phyloP scores from a whole-genome alignment of 1,284 basidiomycete species.

The Ustilago shanxiensis region DNA sequence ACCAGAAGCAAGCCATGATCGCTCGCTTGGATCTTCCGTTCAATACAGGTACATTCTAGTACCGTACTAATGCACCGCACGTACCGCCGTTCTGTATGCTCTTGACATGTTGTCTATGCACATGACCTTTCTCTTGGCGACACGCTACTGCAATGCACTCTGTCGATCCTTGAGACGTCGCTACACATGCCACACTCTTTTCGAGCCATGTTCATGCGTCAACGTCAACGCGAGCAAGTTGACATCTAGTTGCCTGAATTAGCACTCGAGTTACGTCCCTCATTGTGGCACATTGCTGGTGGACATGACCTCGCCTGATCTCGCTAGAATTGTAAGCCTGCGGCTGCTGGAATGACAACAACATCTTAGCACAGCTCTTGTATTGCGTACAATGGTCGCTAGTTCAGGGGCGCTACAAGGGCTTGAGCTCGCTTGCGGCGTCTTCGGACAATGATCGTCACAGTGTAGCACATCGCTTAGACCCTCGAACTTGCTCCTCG shows the following conservation, averaged over 20 bases:
- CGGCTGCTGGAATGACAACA: conserved; percentile 3
- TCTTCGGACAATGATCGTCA: neutral
- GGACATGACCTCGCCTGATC: neutral
- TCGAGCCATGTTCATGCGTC: conserved; percentile 5
- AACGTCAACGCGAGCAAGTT: neutral
- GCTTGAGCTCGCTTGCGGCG: neutral
- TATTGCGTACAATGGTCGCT: neutral
- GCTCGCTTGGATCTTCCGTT: conserved; percentile 3
- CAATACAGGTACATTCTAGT: too few relatives aligned
- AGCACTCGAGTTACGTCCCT: conserved; percentile 21
- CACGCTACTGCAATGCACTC: conserved; percentile 1
- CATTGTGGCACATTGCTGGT: conserved; percentile 16
- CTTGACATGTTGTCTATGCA: neutral
- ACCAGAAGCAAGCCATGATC: neutral
- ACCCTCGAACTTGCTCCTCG: neutral
- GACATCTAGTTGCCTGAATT: conserved; percentile 11
- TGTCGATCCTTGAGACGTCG: conserved; percentile 7
- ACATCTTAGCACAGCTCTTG: neutral
- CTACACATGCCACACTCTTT: conserved; percentile 6
- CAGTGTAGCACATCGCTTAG: too few relatives aligned
- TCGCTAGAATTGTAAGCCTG: neutral
- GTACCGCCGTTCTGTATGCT: conserved; percentile 3
- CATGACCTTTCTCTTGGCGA: conserved; percentile 9
- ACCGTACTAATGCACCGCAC: neutral
- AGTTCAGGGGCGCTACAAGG: neutral